Evolutionary conservation across 2,329 filamentous ascomycete genomes (phyloP).

Genomic region (Herpotrichia juniperi): DNA sequence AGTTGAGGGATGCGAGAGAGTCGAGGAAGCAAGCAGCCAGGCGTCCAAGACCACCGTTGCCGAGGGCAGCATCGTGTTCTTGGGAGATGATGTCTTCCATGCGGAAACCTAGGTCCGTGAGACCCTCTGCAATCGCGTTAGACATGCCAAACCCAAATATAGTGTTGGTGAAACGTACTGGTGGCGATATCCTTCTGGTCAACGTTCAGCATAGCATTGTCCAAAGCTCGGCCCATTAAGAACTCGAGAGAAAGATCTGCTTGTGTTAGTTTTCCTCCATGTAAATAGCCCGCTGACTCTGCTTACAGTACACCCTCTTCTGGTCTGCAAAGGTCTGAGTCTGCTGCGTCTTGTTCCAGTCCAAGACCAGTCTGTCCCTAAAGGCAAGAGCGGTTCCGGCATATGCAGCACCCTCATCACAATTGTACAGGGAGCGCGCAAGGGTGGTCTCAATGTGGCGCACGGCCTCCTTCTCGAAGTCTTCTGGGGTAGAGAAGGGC

Average conservation of each 20-base stretch:
- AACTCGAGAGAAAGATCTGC: conserved; percentile 92
- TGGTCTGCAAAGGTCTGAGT: conserved; percentile 87
- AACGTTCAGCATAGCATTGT: conserved; percentile 98
- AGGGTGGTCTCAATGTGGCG: conserved; percentile 96
- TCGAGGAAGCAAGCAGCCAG: conserved; percentile 97
- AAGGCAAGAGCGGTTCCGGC: conserved; percentile 89
- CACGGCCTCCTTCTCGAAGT: conserved; percentile 84
- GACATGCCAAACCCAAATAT: neutral
- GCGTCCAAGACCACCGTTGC: conserved; percentile 93
- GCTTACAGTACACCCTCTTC: conserved; percentile 88
- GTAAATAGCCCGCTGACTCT: neutral
- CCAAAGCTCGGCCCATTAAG: conserved; percentile 92
- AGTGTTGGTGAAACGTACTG: conserved; percentile 57
- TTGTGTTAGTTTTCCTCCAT: neutral
- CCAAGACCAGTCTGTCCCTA: conserved; percentile 87
- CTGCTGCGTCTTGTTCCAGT: conserved; percentile 99
- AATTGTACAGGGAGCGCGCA: conserved; percentile 96
- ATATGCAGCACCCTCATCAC: conserved; percentile 92
- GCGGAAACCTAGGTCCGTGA: conserved; percentile 89
- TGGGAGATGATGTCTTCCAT: conserved; percentile 95
- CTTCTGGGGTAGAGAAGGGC: conserved; percentile 78
- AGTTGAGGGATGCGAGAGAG: conserved; percentile 92
- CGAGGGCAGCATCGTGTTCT: conserved; percentile 94
- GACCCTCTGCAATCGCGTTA: conserved; percentile 67
- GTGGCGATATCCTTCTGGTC: conserved; percentile 84